Evolutionary conservation across 164 flowering plant species (phyloP).

Genomic region (Cinnamomum micranthum): DNA sequence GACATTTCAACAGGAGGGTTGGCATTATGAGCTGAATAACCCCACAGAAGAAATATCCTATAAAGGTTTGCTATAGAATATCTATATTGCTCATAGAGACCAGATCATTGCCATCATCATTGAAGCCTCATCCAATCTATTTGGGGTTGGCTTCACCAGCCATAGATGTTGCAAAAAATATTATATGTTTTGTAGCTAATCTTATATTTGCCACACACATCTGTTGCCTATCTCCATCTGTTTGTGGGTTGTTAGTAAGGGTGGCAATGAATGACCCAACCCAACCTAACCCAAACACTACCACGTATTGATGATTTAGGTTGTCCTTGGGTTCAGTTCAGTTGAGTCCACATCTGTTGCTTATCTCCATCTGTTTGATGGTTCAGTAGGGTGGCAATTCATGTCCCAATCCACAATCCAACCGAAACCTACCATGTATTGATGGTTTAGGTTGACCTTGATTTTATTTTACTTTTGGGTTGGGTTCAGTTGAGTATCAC

Average conservation of each 20-base stretch:
- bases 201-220: neutral
- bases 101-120: neutral
- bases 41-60: constrained; percentile 85
- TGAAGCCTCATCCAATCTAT: neutral
- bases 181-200: neutral
- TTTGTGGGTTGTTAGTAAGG: too few relatives aligned
- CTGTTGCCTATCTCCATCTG: neutral
- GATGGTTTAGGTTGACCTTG: too few relatives aligned
- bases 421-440: too few relatives aligned
- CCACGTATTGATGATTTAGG: too few relatives aligned
- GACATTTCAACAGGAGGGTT: constrained; percentile 98
- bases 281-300: too few relatives aligned
- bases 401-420: too few relatives aligned
- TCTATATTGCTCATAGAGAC: neutral
- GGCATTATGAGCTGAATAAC: constrained; percentile 94
- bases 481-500: too few relatives aligned
- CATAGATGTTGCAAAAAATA: neutral
- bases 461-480: too few relatives aligned
- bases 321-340: too few relatives aligned
- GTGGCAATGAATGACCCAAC: too few relatives aligned
- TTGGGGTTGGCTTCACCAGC: neutral
- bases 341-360: neutral
- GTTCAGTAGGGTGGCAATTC: too few relatives aligned
- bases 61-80: constrained; percentile 52
- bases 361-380: neutral